Base-by-base conservation (phyloP, 176 grass and related monocot genomes). In the Hsuehochloa calcarea region DNA sequence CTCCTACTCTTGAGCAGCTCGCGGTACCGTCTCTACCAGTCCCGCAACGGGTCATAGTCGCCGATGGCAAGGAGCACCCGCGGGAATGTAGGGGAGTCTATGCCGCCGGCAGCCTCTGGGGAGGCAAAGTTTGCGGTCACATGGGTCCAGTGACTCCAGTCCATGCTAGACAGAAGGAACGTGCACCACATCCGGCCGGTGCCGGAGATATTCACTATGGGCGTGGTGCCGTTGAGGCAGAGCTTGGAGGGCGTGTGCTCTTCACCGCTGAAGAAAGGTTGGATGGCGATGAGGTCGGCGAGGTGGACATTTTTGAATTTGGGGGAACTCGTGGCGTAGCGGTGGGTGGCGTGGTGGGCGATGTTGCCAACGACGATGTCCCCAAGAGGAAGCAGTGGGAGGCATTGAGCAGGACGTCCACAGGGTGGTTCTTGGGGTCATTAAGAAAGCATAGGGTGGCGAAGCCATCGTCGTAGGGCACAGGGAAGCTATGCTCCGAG, bases 331-430 rank as follows among this genome's bases (percentile, higher is more conserved):
- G n/a, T n/a, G 56, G 86, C 75, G 84, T 87, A 94, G 39, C 84
- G 87, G 65, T 87, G 80, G 23, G 87, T 84, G 8, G 87, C 76
- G 64, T 94, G 89, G 89, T 96, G 94, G 0, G 80, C 79, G 59
- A 95, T 92, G 86, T 95, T 95, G 54, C 54, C 89, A 12, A 85
- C 91, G 1, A 91, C 91, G 66, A 89, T 93, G 68, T 97, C 94
- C 20, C 90, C 93, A 17, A 55, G 72, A 95, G 86, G 84, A 90
- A 95, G 84, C 90, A 92, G 81, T 79, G 85, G 40, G 88, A 71
- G 87, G 56, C 26, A 67, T 92, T 87, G 67, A 87, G 78, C 16
- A 22, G 4, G 14, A 17, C 12, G 25, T 8, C 55, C 4, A 3
- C 5, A 14, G 47, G 34, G 58, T 49, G 87, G 47, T 80, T 79